phyloP scores from a whole-genome alignment of 176 grass and related monocot species.

The Cymbopogon citratus region DNA sequence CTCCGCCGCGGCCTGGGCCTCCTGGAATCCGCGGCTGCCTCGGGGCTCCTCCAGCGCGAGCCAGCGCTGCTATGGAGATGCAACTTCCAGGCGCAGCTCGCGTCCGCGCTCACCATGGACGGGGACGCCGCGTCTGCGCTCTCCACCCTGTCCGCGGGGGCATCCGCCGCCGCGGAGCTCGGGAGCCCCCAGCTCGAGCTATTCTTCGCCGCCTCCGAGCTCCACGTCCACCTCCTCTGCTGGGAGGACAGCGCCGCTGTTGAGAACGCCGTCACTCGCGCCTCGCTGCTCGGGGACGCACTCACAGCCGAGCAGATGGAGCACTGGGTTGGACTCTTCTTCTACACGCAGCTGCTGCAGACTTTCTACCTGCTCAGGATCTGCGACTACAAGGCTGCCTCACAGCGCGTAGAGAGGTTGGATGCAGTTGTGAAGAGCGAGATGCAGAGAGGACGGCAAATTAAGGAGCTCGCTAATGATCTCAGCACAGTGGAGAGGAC shows the following conservation, averaged over 20 bases:
- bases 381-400: slow-evolving; percentile 82
- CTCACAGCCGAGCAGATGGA: slow-evolving; percentile 61
- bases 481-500: slow-evolving; percentile 49
- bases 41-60: slow-evolving; percentile 21
- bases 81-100: slow-evolving; percentile 91
- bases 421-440: slow-evolving; percentile 65
- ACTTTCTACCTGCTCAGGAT: slow-evolving; percentile 85
- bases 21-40: slow-evolving; percentile 31
- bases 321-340: slow-evolving; percentile 77
- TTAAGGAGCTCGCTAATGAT: slow-evolving; percentile 50
- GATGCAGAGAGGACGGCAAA: slow-evolving; percentile 41
- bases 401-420: slow-evolving; percentile 56
- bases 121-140: slow-evolving; percentile 66
- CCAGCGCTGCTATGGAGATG: slow-evolving; percentile 60
- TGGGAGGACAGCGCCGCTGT: slow-evolving; percentile 67
- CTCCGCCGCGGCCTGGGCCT: slow-evolving; percentile 59
- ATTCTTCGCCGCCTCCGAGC: slow-evolving; percentile 74
- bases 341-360: slow-evolving; percentile 72
- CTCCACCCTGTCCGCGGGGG: slow-evolving; percentile 40
- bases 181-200: slow-evolving; percentile 71
- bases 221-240: slow-evolving; percentile 79
- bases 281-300: slow-evolving; percentile 54
- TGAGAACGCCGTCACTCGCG: slow-evolving; percentile 36
- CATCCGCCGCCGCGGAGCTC: slow-evolving; percentile 56
- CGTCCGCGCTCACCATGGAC: slow-evolving; percentile 61